Base-by-base conservation (phyloP, 805 yeast genomes). In the Wickerhamiella galacta region DNA sequence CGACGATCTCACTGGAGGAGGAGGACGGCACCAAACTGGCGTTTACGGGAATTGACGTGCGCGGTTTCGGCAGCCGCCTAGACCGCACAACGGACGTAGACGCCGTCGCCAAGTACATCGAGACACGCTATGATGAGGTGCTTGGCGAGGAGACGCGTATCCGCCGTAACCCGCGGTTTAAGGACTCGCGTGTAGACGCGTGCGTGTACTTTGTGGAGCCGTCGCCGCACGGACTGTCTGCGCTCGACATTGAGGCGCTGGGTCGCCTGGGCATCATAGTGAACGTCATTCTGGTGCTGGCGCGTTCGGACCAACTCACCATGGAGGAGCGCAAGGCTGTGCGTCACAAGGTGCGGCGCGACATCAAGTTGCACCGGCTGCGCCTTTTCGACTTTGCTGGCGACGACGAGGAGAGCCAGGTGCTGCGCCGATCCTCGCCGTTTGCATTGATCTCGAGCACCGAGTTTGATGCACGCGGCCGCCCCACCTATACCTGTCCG, bases 281-380 rank as follows among this genome's bases (percentile, higher is more conserved):
- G 16, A 85, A 85, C 57, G 64, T 87, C 20, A 68, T 85, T 25
- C 94, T 95, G 1, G 75, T 83, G 17, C 67, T 85, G 34, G 69
- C 80, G 23, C 75, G 81, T 46, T 73, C 93, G 3, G 95, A 85
- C 52, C 62, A 79, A 4, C 62, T 82, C 42, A 80, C 93, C 0
- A 62, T 63, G 14, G 52, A 63, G 2, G 95, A 87, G 51, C 55
- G 72, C 35, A 51, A 51, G 15, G 52, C 55, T 20, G 64, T 67
- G 56, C 76, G 75, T 49, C 54, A 61, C 34, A 58, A 66, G 38
- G 61, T 79, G 37, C 60, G 58, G 50, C 60, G 60, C 36, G 87
- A 78, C 44, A 61, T 78, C 36, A 64, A 60, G 36, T 57, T 64
- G 39, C 64, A 74, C 52, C 60, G 66, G 38, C 75, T 79, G 26